Evolutionary conservation across 305 asterid species (phyloP).

Genomic region (Plantago rigida): DNA sequence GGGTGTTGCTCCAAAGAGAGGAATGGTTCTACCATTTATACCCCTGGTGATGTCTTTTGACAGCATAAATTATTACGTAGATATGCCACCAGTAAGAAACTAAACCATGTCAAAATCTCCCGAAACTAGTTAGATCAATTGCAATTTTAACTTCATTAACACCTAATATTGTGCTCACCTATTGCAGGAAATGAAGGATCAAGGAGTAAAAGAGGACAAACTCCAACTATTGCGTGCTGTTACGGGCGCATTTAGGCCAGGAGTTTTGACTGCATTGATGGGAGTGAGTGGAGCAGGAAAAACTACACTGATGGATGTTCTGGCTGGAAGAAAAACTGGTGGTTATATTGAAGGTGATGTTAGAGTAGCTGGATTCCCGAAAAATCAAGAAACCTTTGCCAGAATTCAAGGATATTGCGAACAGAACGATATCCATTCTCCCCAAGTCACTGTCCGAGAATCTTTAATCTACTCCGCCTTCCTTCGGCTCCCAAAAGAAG

Average conservation of each 20-base stretch:
- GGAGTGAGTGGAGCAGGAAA: conserved; percentile 94
- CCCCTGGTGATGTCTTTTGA: conserved; percentile 64
- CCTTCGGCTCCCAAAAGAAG: conserved; percentile 52
- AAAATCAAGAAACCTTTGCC: conserved; percentile 66
- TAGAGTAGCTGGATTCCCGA: conserved; percentile 58
- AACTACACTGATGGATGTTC: conserved; percentile 77
- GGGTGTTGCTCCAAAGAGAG: conserved; percentile 36
- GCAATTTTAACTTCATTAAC: background rate
- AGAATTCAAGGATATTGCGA: conserved; percentile 74
- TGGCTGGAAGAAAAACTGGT: conserved; percentile 83
- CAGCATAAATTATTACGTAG: conserved; percentile 49
- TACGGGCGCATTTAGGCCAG: conserved; percentile 79
- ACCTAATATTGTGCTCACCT: background rate
- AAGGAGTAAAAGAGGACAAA: conserved; percentile 47
- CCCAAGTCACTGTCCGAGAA: conserved; percentile 60
- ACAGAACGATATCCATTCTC: conserved; percentile 76
- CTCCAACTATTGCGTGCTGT: conserved; percentile 52
- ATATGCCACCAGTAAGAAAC: conserved; percentile 59
- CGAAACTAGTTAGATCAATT: no score
- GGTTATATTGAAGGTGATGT: conserved; percentile 64
- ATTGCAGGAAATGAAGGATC: conserved; percentile 58
- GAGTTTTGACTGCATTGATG: conserved; percentile 82
- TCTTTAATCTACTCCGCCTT: conserved; percentile 66
- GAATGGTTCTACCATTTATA: conserved; percentile 72
- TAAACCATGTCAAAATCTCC: background rate